Conservation (phyloP, 2,329 filamentous ascomycete genomes). For the Cephalotrichum gorgonifer region DNA sequence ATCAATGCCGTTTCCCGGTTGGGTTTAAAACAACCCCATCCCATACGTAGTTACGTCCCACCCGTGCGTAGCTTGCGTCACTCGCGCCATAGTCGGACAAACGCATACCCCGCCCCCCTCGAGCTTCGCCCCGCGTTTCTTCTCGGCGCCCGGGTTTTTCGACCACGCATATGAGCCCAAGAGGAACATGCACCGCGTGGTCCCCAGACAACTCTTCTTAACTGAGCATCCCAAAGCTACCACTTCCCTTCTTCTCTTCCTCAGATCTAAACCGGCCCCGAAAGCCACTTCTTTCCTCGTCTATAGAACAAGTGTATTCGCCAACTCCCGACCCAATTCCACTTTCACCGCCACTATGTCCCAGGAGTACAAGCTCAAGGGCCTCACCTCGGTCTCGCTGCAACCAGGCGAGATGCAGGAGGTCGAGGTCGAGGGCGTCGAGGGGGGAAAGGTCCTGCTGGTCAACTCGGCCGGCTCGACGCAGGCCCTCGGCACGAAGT, state of each 20-base stretch:
- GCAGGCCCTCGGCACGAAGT: slow-evolving; percentile 73
- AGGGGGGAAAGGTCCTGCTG: slow-evolving; percentile 76
- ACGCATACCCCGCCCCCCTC: background rate
- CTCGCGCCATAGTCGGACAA: too few species aligned
- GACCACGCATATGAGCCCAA: background rate
- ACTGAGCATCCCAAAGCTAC: background rate
- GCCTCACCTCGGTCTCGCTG: slow-evolving; percentile 61
- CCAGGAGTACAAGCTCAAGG: slow-evolving; percentile 63
- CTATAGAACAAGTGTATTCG: background rate
- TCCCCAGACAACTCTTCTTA: background rate
- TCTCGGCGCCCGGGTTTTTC: background rate
- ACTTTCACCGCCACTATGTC: slow-evolving; percentile 10
- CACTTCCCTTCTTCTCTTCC: background rate
- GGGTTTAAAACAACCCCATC: background rate
- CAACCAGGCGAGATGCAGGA: slow-evolving; percentile 78
- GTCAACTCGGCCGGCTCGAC: slow-evolving; percentile 67
- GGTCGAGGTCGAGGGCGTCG: slow-evolving; percentile 80
- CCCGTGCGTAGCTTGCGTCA: background rate
- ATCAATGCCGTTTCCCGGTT: too few species aligned
- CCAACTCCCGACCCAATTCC: background rate
- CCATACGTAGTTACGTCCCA: background rate
- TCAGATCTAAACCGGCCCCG: background rate
- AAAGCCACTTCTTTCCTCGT: background rate
- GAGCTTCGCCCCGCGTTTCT: background rate
- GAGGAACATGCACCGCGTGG: background rate